Base-by-base conservation (phyloP, 108 stramenopile genomes). In the Nitzschia sp. region DNA sequence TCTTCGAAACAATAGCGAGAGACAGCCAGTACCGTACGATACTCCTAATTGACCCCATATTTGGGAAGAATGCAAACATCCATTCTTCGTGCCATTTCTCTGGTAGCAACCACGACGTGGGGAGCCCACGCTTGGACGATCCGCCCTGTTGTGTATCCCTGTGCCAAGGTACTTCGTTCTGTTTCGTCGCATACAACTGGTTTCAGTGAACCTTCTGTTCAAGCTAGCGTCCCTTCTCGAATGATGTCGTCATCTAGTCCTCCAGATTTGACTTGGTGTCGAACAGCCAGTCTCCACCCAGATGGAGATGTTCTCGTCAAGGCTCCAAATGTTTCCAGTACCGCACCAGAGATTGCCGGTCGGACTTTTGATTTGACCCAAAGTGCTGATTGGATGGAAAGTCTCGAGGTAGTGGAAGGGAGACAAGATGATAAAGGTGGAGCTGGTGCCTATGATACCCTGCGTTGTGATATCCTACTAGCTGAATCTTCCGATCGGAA, bases 311-410 rank as follows among this genome's bases (percentile, higher is more conserved):
- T 67, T 22, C 8, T 40, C 51, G 14, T 41, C 38, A 53, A 66
- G 41, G 21, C n/a, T 25, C 51, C 5, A 39, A 66, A 20, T 48
- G 14, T 48, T 48, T 3, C 2, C 46, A 15, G 10, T 9, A 15
- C 46, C 20, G 25, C 19, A 2, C 39, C 34, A 43, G 19, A 29
- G 12, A 22, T 70, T 2, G 57, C n/a, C 8, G 57, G 41, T 20
- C 69, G 40, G 8, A 3, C 43, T 26, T 64, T 72, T 54, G 77
- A 78, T 56, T 21, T 67, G 44, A 66, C 77, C 21, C 67, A 57
- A 55, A 68, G 60, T 52, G 40, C 65, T 2, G 71, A 71, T 51
- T 80, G 80, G 80, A 80, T 80, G 80, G 80, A 80, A 64, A 67
- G 57, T 42, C 15, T 80, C n/a, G 80, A 76, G 40, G 40, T 24